Base-by-base conservation (phyloP, 345 rosid species). In the Lepidium aucheri region DNA sequence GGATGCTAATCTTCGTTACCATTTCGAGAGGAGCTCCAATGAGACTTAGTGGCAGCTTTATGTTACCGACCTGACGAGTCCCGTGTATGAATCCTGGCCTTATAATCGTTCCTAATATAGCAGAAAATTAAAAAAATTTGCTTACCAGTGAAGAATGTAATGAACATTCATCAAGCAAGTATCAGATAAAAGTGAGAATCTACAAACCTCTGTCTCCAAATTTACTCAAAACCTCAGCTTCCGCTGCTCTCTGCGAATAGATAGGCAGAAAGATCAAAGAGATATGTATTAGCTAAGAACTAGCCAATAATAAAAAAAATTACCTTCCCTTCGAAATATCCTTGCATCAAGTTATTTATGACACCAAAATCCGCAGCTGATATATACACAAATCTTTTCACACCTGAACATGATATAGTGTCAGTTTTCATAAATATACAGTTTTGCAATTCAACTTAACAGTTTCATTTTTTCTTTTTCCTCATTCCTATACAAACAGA, bases 1-100 rank as follows among this genome's bases (percentile, higher is more conserved):
- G 18, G 8, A 62, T 39, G 51, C 56, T 26, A 28, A 49, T 1
- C 3, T 7, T 45, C 10, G 45, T 58, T 80, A 83, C 87, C 87
- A 85, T 80, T 67, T 83, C 84, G 4, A 85, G 55, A 33, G 87
- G 87, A 63, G 82, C 83, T 63, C 91, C 91, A 24, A 83, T 79
- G 20, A 81, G 73, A 67, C 86, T 77, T 40, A 81, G 78, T 36
- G 86, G 86, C 22, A 20, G 22, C 22, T 20, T 20, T 20, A 20
- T 20, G 22, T 2, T 20, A 20, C 22, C 22, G 22, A 80, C 78
- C 54, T 34, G 78, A 36, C 87, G 85, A 8, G 70, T 83, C 44
- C 90, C 87, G 24, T 85, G 81, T 60, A 83, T 81, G 78, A 85
- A 85, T 61, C 90, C 90, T 39, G 90, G 87, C 78, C 90, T 79